Conservation (phyloP, 2,329 filamentous ascomycete species). For the Cladosporium velox region DNA sequence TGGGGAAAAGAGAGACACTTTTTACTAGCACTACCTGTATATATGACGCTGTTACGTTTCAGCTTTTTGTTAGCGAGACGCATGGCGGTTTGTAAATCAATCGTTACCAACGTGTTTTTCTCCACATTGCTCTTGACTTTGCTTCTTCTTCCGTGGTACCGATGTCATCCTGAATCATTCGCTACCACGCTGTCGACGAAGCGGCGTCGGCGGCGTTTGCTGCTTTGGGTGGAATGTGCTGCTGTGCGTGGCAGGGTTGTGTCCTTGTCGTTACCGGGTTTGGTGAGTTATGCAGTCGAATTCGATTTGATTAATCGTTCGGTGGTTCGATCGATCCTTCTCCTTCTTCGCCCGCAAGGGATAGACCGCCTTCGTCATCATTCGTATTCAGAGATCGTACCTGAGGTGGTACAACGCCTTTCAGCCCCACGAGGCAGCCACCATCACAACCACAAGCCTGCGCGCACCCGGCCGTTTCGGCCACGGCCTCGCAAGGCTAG, state of each 20-base stretch:
- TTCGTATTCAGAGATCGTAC: background rate
- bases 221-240: background rate
- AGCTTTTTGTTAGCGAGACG: background rate
- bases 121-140: background rate
- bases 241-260: background rate
- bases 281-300: background rate
- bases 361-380: background rate
- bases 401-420: background rate
- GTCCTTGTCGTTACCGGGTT: background rate
- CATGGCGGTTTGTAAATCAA: background rate
- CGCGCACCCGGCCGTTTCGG: background rate
- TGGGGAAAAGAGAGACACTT: background rate
- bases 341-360: background rate
- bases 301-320: background rate
- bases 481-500: background rate
- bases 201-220: background rate
- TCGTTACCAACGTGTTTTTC: background rate
- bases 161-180: background rate
- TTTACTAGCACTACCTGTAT: background rate
- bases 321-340: background rate
- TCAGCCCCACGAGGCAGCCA: background rate
- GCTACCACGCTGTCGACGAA: background rate
- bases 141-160: background rate
- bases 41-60: background rate
- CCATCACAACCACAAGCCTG: background rate